Evolutionary conservation across 2,329 filamentous ascomycete genomes (phyloP).

Genomic region (Fusarium sacchari): DNA sequence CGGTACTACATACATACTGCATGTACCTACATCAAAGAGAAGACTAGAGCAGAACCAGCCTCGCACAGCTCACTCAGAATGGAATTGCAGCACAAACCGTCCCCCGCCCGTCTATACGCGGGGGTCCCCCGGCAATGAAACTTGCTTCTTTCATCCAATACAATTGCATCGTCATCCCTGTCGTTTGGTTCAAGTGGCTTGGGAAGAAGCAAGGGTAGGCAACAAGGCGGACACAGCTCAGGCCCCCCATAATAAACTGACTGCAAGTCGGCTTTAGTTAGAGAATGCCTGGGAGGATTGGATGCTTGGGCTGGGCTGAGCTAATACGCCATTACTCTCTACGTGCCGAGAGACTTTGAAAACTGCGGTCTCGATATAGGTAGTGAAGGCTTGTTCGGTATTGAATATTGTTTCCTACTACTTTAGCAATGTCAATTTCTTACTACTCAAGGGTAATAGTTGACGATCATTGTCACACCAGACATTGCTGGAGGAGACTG

Average conservation of each 20-base stretch:
- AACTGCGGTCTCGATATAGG: neutral
- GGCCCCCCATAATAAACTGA: neutral
- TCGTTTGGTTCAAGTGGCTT: constrained; percentile 31
- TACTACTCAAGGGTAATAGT: neutral
- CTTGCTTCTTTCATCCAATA: constrained; percentile 22
- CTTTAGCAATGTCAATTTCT: neutral
- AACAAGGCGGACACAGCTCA: constrained; percentile 42
- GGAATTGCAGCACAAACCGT: constrained; percentile 24
- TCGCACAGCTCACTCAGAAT: constrained; percentile 39
- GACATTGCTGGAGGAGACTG: neutral
- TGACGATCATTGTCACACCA: neutral
- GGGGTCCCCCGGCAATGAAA: neutral
- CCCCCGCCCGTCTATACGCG: neutral
- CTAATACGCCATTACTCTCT: neutral
- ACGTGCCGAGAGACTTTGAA: neutral
- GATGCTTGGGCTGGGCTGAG: neutral
- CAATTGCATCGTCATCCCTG: constrained; percentile 22
- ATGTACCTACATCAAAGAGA: neutral
- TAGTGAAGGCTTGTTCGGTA: neutral
- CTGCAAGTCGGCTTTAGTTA: neutral
- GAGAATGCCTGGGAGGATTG: constrained; percentile 25
- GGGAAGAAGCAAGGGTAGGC: constrained; percentile 31
- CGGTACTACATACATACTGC: neutral
- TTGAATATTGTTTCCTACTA: neutral
- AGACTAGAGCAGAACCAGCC: constrained; percentile 14